A percentile compares a stretch with the other conserved stretches of the same genome.
Conservation (phyloP, 1,284 basidiomycete species). For the Ceratobasidium sp. region DNA sequence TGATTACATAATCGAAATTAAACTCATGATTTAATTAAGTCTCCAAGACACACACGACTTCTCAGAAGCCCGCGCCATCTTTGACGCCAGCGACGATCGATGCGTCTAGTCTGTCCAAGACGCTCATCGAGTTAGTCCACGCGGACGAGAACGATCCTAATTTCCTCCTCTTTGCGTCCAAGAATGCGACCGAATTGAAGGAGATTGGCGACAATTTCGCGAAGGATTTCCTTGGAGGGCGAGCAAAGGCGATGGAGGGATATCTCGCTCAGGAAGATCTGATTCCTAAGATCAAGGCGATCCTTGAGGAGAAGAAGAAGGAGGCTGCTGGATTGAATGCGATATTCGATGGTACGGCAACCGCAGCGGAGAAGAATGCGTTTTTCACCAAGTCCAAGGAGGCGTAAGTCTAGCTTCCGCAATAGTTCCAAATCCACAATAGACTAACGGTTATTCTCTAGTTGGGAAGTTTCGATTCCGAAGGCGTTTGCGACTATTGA, state of each 20-base stretch:
- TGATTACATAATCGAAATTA: neutral
- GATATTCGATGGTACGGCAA: conserved; percentile 53
- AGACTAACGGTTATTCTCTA: neutral
- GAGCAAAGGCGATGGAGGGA: conserved; percentile 63
- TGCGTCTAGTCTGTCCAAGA: conserved; percentile 65
- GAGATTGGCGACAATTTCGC: conserved; percentile 53
- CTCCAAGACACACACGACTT: conserved; percentile 74
- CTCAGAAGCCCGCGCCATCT: conserved; percentile 74
- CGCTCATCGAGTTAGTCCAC: conserved; percentile 74
- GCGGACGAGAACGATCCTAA: conserved; percentile 60
- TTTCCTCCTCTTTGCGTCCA: conserved; percentile 56
- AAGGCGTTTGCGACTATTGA: conserved; percentile 54
- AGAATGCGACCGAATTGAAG: conserved; percentile 53
- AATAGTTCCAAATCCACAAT: neutral
- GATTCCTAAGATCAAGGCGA: conserved; percentile 53
- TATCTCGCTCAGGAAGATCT: conserved; percentile 51
- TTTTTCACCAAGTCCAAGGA: conserved; percentile 55
- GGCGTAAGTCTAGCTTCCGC: conserved; percentile 39
- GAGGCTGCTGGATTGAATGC: conserved; percentile 51
- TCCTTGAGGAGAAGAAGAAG: conserved; percentile 56
- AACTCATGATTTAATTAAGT: conserved; percentile 49
- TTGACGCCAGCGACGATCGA: conserved; percentile 85
- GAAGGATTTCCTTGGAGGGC: conserved; percentile 64
- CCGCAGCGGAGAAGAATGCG: conserved; percentile 45
- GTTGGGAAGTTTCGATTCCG: conserved; percentile 42